Evolutionary conservation across 352 stramenopile genomes (phyloP), one percentile per base, ranked within the genome.

Genomic region (Achlya hypogyna): DNA sequence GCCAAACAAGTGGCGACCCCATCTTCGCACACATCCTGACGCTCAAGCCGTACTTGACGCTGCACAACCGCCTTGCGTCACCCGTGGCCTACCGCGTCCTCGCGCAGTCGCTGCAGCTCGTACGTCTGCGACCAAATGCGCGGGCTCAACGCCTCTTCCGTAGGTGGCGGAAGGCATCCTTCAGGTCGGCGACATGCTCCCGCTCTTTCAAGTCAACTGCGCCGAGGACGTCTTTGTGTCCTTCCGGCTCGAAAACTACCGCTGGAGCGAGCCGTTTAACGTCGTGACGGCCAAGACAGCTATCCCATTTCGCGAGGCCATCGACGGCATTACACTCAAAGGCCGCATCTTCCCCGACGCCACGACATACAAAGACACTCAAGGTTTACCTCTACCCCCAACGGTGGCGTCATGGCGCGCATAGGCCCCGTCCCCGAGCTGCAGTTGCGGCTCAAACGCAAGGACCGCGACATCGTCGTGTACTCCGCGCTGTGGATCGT

Each of bases 401-500:
- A 20, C 69, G 79, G 87, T 59, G 76, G 79, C 38, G 74, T 84
- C 47, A 76, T 92, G 28, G 64, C 72, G 53, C 65, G 82, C 91
- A 45, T 82, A 95, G 69, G 74, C 76, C 14, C 88, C 81, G 84
- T 95, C 22, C 86, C 86, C 0, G 88, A 91, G 42, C 54, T 95
- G 20, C 86, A 93, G 64, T 69, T 95, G 20, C 82, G 91, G 71
- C 76, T 95, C 25, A 95, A 95, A 59, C 63, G 91, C 2, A 81
- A 75, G 20, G 86, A 83, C 4, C 78, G 86, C 43, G 86, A 95
- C 51, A 74, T 93, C 3, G 78, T 91, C n/a, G 78, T 93, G 1
- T 95, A 89, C 64, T 93, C 84, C 63, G 91, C 84, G 12, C 80
- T 95, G 4, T 95, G 86, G 86, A 86, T 95, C 63, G 84, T 95